A percentile compares a stretch with the other conserved stretches of the same genome.
Conservation (phyloP, 257 asterid genomes). For the Thymus quinquecostatus region DNA sequence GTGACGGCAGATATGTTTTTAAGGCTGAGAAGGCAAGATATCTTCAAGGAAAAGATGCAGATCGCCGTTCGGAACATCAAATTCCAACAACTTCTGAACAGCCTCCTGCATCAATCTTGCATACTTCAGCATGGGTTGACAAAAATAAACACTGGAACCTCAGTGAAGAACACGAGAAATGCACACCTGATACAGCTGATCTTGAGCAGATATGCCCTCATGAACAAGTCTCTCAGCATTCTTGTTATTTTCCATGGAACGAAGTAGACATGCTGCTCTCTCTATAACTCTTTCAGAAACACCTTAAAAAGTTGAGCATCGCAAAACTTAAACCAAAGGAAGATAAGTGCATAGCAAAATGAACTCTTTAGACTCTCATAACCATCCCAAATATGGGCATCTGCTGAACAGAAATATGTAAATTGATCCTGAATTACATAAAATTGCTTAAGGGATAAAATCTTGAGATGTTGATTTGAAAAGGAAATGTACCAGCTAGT, state of each 20-base stretch:
- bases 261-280: slow-evolving; percentile 72
- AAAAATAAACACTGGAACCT: slow-evolving; percentile 9
- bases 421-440: slow-evolving; percentile 12
- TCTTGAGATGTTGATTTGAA: slow-evolving; percentile 9
- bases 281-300: slow-evolving; percentile 68
- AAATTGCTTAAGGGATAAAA: slow-evolving; percentile 8
- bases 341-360: slow-evolving; percentile 3
- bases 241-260: slow-evolving; percentile 50
- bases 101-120: slow-evolving; percentile 64
- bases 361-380: slow-evolving; percentile 1
- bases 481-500: slow-evolving; percentile 72
- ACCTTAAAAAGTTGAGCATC: slow-evolving; percentile 48
- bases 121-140: slow-evolving; percentile 1
- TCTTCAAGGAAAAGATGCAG: slow-evolving; percentile 61
- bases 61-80: slow-evolving; percentile 69
- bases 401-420: neutral
- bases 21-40: slow-evolving; percentile 49
- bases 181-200: slow-evolving; percentile 79
- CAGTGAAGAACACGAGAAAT: neutral
- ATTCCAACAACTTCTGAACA: slow-evolving; percentile 69
- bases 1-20: neutral
- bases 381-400: slow-evolving; percentile 11
- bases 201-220: slow-evolving; percentile 61
- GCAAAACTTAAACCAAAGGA: slow-evolving; percentile 13
- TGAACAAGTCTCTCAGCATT: slow-evolving; percentile 58